Evolutionary conservation across 192 early-diverging fungal species (phyloP), one percentile per base, ranked within the genome.

Genomic region (Spizellomyces punctatus): DNA sequence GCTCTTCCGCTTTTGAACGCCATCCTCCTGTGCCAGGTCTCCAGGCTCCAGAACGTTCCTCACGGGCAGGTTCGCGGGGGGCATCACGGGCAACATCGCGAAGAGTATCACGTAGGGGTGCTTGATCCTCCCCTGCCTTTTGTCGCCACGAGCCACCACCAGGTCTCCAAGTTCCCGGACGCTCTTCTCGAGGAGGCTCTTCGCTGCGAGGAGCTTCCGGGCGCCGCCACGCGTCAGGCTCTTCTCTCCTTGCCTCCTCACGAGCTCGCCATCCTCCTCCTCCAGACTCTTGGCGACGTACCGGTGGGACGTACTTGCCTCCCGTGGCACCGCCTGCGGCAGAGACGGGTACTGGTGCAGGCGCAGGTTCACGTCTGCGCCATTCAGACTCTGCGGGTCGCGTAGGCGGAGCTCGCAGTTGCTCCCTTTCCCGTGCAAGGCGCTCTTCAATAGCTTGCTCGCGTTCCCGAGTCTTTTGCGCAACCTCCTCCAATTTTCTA

Each of bases 371-470:
- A 43, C 41, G 27, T n/a, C 63, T 9, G 47, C 63, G 19, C 19
- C 59, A 41, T 27, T 17, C 21, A 41, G 36, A 12, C 4, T 17
- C 16, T 2, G 63, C 27, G 14, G 27, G 22, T n/a, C 36, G 45
- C 36, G 21, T 64, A 2, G 27, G 63, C 10, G 21, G 27, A n/a
- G 27, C 63, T 22, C 59, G 19, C 14, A 22, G 63, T 12, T n/a
- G 19, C 63, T 22, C 45, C 67, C 67, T 56, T 46, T 63, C 57
- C 46, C 48, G 21, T 21, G 50, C 52, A 27, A 48, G 71, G 10
- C 44, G 42, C 45, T 73, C 73, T 63, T 78, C 80, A 58, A 65
- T 66, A 3, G 27, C 75, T 8, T 46, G 22, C 46, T 77, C 79
- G 22, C 72, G 71, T 63, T 80, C 75, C 9, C 60, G 64, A 42